Evolutionary conservation across 2,329 filamentous ascomycete species (phyloP), one percentile per base, ranked within the genome.

Genomic region (Neocucurbitaria cava): DNA sequence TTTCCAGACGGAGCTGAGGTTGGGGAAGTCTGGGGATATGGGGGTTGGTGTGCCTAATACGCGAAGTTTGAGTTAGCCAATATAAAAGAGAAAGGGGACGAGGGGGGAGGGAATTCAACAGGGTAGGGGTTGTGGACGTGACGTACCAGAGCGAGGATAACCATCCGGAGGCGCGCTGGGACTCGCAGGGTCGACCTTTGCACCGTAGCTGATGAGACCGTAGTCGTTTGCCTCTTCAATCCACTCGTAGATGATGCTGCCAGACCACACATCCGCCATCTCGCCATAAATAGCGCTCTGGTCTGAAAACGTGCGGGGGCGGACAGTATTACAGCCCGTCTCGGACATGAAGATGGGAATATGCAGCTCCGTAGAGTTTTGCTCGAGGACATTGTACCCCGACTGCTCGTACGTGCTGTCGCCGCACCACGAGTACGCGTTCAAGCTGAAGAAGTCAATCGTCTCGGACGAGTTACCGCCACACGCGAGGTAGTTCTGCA

Each of bases 181-280:
- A 18, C 66, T 65, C 1, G 81, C 75, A 20, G 82, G 77, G 31
- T 81, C 81, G 10, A 81, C 82, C n/a, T 80, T 76, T 3, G 84
- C 78, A 1, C 89, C 90, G 71, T 96, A 96, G 18, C 83, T 87
- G 65, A 96, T 84, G 31, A 96, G 81, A 35, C 92, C 92, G 74
- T 96, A 96, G 68, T 91, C 77, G 75, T 96, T 96, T 46, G 84
- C 80, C 76, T 96, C 92, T 71, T 94, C 79, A 59, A 96, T 91
- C 92, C 92, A 96, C 73, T 96, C 91, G 76, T 96, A 96, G 62
- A 96, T 82, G 59, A 96, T 92, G 48, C 90, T 83, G 49, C 92
- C 92, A 46, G 89, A 92, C 82, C 85, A 88, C 24, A 81, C 86
- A 77, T 82, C 80, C 5, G 83, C 78, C 92, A 96, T 96, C 2